These are phyloP conservation scores for Malassezia nana DNA, from an alignment of 1,284 basidiomycete species.

Conservation along the genomic window DNA sequence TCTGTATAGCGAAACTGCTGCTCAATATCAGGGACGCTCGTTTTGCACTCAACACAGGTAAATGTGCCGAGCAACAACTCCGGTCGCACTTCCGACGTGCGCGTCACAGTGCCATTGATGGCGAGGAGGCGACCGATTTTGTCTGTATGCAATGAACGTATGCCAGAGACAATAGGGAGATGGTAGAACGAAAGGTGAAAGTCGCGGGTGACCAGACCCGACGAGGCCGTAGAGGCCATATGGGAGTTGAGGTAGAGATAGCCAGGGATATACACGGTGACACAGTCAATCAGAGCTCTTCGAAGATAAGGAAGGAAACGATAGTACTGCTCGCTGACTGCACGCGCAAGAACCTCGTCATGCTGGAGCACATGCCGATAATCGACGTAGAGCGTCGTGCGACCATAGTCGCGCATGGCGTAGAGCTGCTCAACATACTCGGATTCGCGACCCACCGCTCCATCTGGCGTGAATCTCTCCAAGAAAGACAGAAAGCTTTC, in stretches of 20 bases:
- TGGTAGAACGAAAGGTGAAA: slow-evolving; percentile 94
- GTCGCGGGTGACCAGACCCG: slow-evolving; percentile 80
- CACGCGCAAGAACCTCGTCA: slow-evolving; percentile 82
- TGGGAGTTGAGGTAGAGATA: slow-evolving; percentile 78
- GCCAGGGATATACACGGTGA: slow-evolving; percentile 75
- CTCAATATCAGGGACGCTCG: slow-evolving; percentile 83
- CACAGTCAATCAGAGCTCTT: slow-evolving; percentile 76
- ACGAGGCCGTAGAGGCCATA: slow-evolving; percentile 54
- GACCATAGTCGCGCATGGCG: slow-evolving; percentile 80
- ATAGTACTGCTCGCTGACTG: slow-evolving; percentile 89
- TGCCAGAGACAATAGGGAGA: slow-evolving; percentile 83
- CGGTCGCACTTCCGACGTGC: slow-evolving; percentile 92
- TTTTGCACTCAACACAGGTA: slow-evolving; percentile 77
- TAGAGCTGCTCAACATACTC: slow-evolving; percentile 84
- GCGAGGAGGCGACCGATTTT: slow-evolving; percentile 40
- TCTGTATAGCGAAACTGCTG: slow-evolving; percentile 99
- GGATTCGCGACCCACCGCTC: background rate
- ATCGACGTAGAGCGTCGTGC: slow-evolving; percentile 93
- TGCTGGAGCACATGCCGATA: slow-evolving; percentile 78
- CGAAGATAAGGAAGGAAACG: slow-evolving; percentile 88
- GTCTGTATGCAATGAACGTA: slow-evolving; percentile 65
- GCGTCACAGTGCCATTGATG: slow-evolving; percentile 59
- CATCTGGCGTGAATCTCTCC: slow-evolving; percentile 51
- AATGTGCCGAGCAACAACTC: slow-evolving; percentile 90
- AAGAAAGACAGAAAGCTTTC: slow-evolving; percentile 83